Evolutionary conservation across 2,329 filamentous ascomycete genomes (phyloP).

Genomic region (Ceratocystis alfenasii): DNA sequence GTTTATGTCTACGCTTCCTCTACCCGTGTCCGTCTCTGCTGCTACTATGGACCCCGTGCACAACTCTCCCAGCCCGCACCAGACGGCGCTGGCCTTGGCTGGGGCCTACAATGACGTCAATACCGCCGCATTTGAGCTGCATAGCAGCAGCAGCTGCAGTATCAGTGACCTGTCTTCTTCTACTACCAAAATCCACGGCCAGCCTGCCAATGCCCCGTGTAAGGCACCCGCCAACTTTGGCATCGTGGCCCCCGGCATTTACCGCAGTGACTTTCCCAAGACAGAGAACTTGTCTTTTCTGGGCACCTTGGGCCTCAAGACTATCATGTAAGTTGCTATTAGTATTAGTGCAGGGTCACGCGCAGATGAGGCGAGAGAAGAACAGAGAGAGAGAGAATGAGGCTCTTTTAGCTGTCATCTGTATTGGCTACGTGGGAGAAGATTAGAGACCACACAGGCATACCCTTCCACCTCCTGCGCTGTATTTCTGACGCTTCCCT

Average conservation of each 20-base stretch:
- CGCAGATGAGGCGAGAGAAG: neutral
- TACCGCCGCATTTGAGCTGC: neutral
- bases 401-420: no score
- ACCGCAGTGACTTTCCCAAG: constrained; percentile 70
- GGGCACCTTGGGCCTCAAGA: constrained; percentile 56
- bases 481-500: neutral
- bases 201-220: constrained; percentile 1
- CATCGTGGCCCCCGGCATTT: constrained; percentile 59
- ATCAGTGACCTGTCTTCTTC: neutral
- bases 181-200: neutral
- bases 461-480: neutral
- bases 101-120: neutral
- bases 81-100: neutral
- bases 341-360: neutral
- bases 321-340: constrained; percentile 52
- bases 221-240: constrained; percentile 60
- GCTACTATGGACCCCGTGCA: neutral
- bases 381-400: neutral
- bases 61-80: neutral
- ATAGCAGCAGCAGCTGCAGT: neutral
- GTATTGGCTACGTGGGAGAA: no score
- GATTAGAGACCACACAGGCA: no score
- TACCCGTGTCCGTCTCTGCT: neutral
- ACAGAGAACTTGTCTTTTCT: constrained; percentile 60
- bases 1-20: neutral